phyloP scores from a whole-genome alignment of 192 early-diverging fungal species.

The Backusella luteola region DNA sequence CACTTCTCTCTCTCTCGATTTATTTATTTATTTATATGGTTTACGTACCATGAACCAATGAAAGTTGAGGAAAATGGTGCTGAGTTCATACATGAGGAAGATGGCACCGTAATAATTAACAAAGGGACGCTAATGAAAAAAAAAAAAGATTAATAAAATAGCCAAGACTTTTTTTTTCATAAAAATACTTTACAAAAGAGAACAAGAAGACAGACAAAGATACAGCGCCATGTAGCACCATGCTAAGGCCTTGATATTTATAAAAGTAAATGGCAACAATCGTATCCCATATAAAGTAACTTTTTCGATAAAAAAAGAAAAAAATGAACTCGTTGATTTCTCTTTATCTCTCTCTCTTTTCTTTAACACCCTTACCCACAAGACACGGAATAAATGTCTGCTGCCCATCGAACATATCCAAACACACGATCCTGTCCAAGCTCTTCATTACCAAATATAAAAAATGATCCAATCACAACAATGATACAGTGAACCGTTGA shows the following conservation, averaged over 20 bases:
- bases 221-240: conserved; percentile 78
- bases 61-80: conserved; percentile 87
- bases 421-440: conserved; percentile 68
- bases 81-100: conserved; percentile 91
- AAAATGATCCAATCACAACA: conserved; percentile 62
- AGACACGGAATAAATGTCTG: conserved; percentile 77
- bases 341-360: not conserved
- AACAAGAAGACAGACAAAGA: conserved; percentile 76
- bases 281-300: conserved; percentile 94
- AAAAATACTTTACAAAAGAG: conserved; percentile 59
- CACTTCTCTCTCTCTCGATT: not conserved
- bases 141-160: not conserved
- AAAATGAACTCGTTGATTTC: not conserved
- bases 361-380: conserved; percentile 63
- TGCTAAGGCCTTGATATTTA: conserved; percentile 71
- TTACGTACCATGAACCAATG: conserved; percentile 73
- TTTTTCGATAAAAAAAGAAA: conserved; percentile 20
- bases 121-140: conserved; percentile 63
- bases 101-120: conserved; percentile 83
- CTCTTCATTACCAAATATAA: conserved; percentile 64
- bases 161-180: not conserved
- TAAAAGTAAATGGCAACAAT: conserved; percentile 62
- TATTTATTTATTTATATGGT: not conserved
- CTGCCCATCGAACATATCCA: conserved; percentile 69
- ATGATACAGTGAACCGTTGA: conserved; percentile 72